Evolutionary conservation across 306 rosid species (phyloP), one percentile per base, ranked within the genome.

Genomic region (Cucurbita maxima): DNA sequence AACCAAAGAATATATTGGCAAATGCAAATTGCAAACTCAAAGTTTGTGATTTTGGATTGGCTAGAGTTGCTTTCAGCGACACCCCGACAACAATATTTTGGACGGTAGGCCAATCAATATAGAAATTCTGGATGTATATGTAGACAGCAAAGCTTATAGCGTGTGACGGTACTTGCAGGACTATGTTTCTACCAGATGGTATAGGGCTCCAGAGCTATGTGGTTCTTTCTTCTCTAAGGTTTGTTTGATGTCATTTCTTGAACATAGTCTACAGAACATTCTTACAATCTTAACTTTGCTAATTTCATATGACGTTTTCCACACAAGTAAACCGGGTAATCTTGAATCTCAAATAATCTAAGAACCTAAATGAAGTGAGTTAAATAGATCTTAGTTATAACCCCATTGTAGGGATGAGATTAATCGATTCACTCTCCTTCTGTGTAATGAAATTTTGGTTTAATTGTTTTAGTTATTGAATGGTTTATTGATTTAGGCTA

Each of bases 111-210:
- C 54, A 40, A 15, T 81, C 61, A 6, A 51, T 48, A 7, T 47
- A 13, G 10, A 59, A 7, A 16, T 43, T 66, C 38, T 67, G 54
- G 11, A 44, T 43, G 14, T 68, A 22, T 67, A 20, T 16, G 48
- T 38, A 22, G 58, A 69, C 9, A 57, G 6, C 3, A n/a, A 58
- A 36, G 30, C 50, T 75, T 18, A 75, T 61, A 40, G n/a, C 4
- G 36, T 62, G 4, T 36, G 59, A 50, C 51, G 50, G 55, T 76
- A 70, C 61, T 57, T 78, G 76, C 84, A 93, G 97, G 97, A 93
- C 82, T 93, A 93, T 81, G 98, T 93, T 80, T 97, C 98, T 72
- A 93, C 98, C 43, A 88, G 98, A 83, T 93, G 98, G 98, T 93
- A 93, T 83, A 86, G 97, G 82, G 98, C 98, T 78, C 98, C 98